These are phyloP conservation scores for Pseudogymnoascus sp. DNA, from an alignment of 2,329 filamentous ascomycete genomes.

Conservation along the genomic window DNA sequence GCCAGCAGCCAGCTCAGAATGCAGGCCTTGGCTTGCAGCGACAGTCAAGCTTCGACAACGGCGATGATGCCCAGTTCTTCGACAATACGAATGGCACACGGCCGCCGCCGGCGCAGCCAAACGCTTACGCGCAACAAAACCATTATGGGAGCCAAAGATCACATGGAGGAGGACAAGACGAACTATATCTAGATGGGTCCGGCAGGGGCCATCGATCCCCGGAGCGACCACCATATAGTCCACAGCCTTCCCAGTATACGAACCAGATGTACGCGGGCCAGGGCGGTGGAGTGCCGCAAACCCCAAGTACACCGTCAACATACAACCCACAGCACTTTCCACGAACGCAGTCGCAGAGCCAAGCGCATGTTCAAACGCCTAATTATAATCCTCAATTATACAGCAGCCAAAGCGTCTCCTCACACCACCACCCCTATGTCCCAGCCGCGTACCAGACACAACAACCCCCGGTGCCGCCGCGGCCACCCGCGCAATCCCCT, in stretches of 20 bases:
- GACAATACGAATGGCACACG: slow-evolving; percentile 24
- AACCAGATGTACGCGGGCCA: slow-evolving; percentile 21
- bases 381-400: slow-evolving; percentile 39
- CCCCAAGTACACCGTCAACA: slow-evolving; percentile 35
- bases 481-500: slow-evolving; percentile 29
- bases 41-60: slow-evolving; percentile 67
- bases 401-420: slow-evolving; percentile 48
- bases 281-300: background rate
- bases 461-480: slow-evolving; percentile 40
- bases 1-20: slow-evolving; percentile 34
- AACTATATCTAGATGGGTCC: slow-evolving; percentile 3
- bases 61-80: slow-evolving; percentile 61
- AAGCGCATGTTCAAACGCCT: slow-evolving; percentile 26
- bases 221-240: slow-evolving; percentile 21
- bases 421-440: slow-evolving; percentile 57
- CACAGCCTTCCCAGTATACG: slow-evolving; percentile 31
- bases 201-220: background rate
- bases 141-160: background rate
- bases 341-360: slow-evolving; percentile 30
- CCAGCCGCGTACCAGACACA: slow-evolving; percentile 45
- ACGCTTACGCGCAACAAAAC: slow-evolving; percentile 17
- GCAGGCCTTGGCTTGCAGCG: slow-evolving; percentile 38
- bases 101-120: slow-evolving; percentile 44
- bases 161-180: slow-evolving; percentile 12
- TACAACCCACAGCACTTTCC: slow-evolving; percentile 61